phyloP scores from a whole-genome alignment of 2,329 filamentous ascomycete genomes.

The Orbilia oligospora region DNA sequence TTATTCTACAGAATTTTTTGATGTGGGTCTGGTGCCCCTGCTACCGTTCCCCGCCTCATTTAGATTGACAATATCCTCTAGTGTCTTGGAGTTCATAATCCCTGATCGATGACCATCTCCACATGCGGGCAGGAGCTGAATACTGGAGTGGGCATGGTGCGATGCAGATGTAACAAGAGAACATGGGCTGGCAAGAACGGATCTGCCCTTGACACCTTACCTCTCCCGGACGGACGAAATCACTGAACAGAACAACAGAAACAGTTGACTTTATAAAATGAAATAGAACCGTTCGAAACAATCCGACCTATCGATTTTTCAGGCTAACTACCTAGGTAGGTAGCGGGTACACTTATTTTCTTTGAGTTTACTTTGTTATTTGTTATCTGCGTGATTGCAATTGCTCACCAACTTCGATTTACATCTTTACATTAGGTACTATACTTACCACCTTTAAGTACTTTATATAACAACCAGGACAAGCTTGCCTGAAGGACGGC shows the following conservation, averaged over 20 bases:
- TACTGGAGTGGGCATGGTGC: constrained; percentile 54
- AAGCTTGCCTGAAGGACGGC: too few species aligned
- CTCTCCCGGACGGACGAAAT: constrained; percentile 13
- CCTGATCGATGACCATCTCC: constrained; percentile 61
- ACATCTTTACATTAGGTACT: too few species aligned
- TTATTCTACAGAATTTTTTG: constrained; percentile 52
- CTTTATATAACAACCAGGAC: too few species aligned
- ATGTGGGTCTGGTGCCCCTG: constrained; percentile 58
- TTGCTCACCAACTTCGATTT: too few species aligned
- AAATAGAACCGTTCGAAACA: background rate
- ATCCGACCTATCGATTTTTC: too few species aligned
- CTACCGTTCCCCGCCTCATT: constrained; percentile 61
- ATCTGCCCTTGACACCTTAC: constrained; percentile 24
- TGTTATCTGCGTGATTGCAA: too few species aligned
- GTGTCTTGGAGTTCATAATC: constrained; percentile 45
- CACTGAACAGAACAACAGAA: background rate
- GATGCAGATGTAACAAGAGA: constrained; percentile 58
- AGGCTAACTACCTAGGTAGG: too few species aligned
- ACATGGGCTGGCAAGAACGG: constrained; percentile 30
- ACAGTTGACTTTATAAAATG: background rate
- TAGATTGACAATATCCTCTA: constrained; percentile 50
- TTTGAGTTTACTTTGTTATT: too few species aligned
- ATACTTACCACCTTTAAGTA: too few species aligned
- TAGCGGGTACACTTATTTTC: too few species aligned
- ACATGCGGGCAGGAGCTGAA: constrained; percentile 61